phyloP scores from a whole-genome alignment of 1,139 yeast genomes.

The Yamadazyma friedrichii region DNA sequence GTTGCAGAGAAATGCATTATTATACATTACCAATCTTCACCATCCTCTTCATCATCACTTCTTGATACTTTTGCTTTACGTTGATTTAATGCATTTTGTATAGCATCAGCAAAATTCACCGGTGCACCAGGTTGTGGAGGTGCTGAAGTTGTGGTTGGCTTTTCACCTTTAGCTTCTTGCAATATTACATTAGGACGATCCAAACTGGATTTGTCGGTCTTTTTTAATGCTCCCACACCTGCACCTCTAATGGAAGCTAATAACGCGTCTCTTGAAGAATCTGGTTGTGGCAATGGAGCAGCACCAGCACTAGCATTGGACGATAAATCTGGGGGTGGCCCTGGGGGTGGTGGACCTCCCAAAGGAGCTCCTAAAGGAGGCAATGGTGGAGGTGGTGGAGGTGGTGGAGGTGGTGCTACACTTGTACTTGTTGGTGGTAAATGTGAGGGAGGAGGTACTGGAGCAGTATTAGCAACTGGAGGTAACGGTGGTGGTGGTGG shows the following conservation, averaged over 20 bases:
- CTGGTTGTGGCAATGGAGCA: constrained; percentile 35
- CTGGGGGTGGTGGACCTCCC: constrained; percentile 20
- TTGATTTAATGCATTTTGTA: constrained; percentile 79
- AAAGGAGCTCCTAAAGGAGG: constrained; percentile 3
- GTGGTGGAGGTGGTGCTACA: constrained; percentile 17
- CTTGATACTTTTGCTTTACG: constrained; percentile 81
- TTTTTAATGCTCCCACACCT: constrained; percentile 63
- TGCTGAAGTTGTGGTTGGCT: constrained; percentile 27
- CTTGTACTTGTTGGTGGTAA: constrained; percentile 7
- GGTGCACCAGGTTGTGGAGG: constrained; percentile 36
- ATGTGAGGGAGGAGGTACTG: constrained; percentile 20
- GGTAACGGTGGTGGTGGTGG: constrained; percentile 18
- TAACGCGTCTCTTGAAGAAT: constrained; percentile 72
- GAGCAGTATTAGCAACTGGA: constrained; percentile 17
- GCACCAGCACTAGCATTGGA: constrained; percentile 20
- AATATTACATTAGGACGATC: constrained; percentile 74
- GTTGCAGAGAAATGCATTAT: no score
- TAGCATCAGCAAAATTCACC: constrained; percentile 75
- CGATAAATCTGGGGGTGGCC: constrained; percentile 27
- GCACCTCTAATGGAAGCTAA: constrained; percentile 84
- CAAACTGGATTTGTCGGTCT: constrained; percentile 78
- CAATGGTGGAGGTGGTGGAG: constrained; percentile 10
- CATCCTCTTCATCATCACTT: constrained; percentile 86
- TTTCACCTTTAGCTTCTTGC: constrained; percentile 70
- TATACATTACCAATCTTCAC: constrained; percentile 33